These are phyloP conservation scores for Aspergillus homomorphus DNA, from an alignment of 495 filamentous ascomycete genomes.

Conservation along the genomic window DNA sequence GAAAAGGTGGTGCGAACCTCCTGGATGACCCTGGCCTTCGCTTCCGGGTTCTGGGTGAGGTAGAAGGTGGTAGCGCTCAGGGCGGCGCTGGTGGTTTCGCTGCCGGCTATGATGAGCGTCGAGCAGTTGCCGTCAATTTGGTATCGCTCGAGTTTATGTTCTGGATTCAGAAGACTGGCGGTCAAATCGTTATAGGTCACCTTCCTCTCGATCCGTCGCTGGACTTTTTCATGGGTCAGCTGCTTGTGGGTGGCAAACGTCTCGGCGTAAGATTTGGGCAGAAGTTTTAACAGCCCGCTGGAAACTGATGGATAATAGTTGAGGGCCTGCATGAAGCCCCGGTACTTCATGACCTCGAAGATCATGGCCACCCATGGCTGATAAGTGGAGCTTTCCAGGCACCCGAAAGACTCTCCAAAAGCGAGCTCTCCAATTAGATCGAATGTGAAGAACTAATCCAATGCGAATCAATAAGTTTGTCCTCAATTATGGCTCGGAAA, in stretches of 20 bases:
- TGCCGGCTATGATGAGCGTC: slow-evolving; percentile 4
- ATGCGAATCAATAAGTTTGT: background rate
- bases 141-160: background rate
- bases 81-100: slow-evolving; percentile 1
- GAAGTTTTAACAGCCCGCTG: background rate
- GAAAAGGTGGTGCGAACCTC: slow-evolving; percentile 3
- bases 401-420: slow-evolving; percentile 2
- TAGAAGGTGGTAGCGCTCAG: slow-evolving; percentile 1
- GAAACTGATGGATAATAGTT: slow-evolving; percentile 1
- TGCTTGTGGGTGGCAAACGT: background rate
- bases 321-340: background rate
- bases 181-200: background rate
- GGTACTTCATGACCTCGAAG: background rate
- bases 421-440: slow-evolving; percentile 4
- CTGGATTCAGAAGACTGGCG: background rate
- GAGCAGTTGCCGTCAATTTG: background rate
- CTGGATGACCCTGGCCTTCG: slow-evolving; percentile 3
- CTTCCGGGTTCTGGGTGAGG: background rate
- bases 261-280: background rate
- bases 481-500: background rate
- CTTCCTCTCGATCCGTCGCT: slow-evolving; percentile 2
- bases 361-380: slow-evolving; percentile 3
- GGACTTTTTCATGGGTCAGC: slow-evolving; percentile 3
- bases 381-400: slow-evolving; percentile 2
- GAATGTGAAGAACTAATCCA: background rate